Evolutionary conservation across 2,329 filamentous ascomycete species (phyloP).

Genomic region (Trichoderma polysporum): DNA sequence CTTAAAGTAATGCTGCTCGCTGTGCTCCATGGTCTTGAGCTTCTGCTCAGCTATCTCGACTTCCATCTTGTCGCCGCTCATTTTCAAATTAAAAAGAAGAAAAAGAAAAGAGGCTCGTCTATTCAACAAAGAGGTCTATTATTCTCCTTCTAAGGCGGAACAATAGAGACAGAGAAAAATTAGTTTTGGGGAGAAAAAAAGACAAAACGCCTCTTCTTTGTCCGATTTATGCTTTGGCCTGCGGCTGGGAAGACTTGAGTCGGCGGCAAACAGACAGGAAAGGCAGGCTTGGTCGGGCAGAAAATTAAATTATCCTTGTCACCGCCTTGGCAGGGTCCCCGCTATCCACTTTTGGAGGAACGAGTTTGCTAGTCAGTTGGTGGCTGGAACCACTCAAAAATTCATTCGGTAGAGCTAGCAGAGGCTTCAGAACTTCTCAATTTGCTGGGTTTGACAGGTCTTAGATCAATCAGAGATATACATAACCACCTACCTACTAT

Average conservation of each 20-base stretch:
- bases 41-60: conserved; percentile 60
- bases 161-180: background rate
- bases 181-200: background rate
- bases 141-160: background rate
- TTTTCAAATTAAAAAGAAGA: conserved; percentile 30
- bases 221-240: conserved; percentile 6
- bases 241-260: conserved; percentile 2
- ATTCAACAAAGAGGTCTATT: background rate
- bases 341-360: conserved; percentile 17
- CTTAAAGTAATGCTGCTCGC: conserved; percentile 99
- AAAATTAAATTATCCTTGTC: conserved; percentile 32
- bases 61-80: conserved; percentile 56
- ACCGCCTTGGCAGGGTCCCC: conserved; percentile 28
- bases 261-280: conserved; percentile 3
- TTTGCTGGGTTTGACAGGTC: background rate
- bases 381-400: conserved; percentile 4
- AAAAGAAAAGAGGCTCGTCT: conserved; percentile 5
- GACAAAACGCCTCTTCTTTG: conserved; percentile 2
- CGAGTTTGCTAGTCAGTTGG: conserved; percentile 5
- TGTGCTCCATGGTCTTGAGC: conserved; percentile 78
- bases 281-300: conserved; percentile 31
- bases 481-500: too few species aligned
- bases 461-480: too few species aligned
- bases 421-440: background rate
- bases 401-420: background rate